Evolutionary conservation across 1,139 yeast species (phyloP), one percentile per base, ranked within the genome.

Genomic region (Nakaseomyces glabratus): DNA sequence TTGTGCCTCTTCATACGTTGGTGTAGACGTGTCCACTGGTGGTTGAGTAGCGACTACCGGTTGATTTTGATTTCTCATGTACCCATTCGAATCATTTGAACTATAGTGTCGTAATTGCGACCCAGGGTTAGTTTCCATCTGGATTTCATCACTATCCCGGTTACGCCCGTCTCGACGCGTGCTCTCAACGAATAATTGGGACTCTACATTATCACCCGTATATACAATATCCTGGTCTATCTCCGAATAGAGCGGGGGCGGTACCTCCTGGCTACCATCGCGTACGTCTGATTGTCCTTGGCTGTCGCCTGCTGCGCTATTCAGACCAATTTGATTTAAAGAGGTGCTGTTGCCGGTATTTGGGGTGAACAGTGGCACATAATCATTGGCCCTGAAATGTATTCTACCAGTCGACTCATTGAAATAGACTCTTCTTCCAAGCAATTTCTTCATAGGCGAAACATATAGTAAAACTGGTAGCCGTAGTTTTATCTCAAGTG

Each of bases 381-480:
- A 37, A 20, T 53, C 51, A 4, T 52, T 55, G 10, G 66, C 53
- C 21, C 67, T 58, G 48, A 76, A 70, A 32, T 68, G 63, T 3
- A 74, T 70, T 43, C 64, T 66, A 9, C 72, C 71, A 6, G 40
- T 44, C 23, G 58, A 28, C 17, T 64, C 61, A 40, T 76, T 81
- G 19, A 75, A 55, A 20, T 68, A 65, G 35, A 66, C 71, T 38
- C 65, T 69, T 29, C 72, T 58, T 1, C 79, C 82, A 20, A 63
- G 53, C 29, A 73, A 68, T 24, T 62, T 62, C 4, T 76, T 76
- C 15, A 64, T 65, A 3, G 81, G 72, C 39, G 77, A 71, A 4
- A 76, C 58, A 49, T 71, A 80, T 2, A 80, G 54, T 19, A 62
- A 59, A 2, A 80, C 62, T 0, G 90, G 88, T 24, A 80, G 55